Conservation (phyloP, 768 basidiomycete species). For the Leccinellum luteum region DNA sequence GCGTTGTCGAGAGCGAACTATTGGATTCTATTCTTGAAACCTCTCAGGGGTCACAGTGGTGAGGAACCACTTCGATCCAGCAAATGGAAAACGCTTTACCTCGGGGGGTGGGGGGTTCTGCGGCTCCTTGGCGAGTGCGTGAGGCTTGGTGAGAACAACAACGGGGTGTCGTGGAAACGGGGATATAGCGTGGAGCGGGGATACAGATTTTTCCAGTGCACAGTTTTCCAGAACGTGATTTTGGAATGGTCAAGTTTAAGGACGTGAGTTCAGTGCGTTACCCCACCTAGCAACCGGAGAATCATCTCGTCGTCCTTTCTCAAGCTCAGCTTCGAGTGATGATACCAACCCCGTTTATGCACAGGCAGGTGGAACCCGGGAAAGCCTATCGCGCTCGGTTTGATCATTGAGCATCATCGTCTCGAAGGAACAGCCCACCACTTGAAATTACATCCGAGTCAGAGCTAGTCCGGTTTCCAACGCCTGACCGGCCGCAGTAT, state of each 20-base stretch:
- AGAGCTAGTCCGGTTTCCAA: too few species aligned
- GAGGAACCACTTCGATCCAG: not conserved
- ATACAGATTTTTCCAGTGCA: not conserved
- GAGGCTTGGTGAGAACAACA: slow-evolving; percentile 12
- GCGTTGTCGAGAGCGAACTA: slow-evolving; percentile 12
- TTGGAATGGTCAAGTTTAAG: not conserved
- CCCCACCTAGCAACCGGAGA: slow-evolving; percentile 6
- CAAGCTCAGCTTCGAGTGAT: slow-evolving; percentile 16
- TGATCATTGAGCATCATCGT: not conserved
- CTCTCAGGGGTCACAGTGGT: slow-evolving; percentile 3
- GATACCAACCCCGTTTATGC: slow-evolving; percentile 3
- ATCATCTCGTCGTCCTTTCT: slow-evolving; percentile 14
- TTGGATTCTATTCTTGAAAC: slow-evolving; percentile 15
- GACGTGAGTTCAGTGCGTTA: not conserved
- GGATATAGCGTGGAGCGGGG: not conserved
- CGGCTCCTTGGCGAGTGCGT: slow-evolving; percentile 3
- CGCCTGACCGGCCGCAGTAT: too few species aligned
- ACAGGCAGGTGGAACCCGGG: slow-evolving; percentile 1
- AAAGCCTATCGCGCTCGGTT: slow-evolving; percentile 1
- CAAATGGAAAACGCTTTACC: not conserved
- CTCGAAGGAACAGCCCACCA: too few species aligned
- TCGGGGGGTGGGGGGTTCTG: slow-evolving; percentile 4
- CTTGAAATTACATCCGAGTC: too few species aligned
- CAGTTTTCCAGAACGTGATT: slow-evolving; percentile 9
- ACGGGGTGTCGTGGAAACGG: slow-evolving; percentile 8